Conservation (phyloP, 164 flowering plant species). For the Dillenia turbinata region DNA sequence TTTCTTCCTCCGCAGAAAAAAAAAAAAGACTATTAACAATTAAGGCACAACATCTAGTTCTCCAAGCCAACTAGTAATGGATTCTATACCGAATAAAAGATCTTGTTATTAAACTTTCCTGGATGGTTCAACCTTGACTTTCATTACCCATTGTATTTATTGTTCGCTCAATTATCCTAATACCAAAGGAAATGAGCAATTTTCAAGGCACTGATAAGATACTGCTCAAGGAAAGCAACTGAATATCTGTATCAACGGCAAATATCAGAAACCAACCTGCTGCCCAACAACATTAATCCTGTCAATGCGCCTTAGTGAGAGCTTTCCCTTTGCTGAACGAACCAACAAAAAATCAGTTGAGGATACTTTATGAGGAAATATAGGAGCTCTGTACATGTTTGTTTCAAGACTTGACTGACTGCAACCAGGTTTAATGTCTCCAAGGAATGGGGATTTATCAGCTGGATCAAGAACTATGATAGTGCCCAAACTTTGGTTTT, state of each 20-base stretch:
- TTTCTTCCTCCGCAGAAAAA: too few species aligned
- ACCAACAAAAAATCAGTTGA: conserved; percentile 87
- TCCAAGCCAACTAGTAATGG: too few species aligned
- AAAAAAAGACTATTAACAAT: too few species aligned
- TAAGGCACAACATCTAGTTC: too few species aligned
- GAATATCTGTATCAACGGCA: too few species aligned
- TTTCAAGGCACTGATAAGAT: background rate
- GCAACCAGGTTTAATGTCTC: conserved; percentile 82
- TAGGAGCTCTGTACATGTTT: conserved; percentile 90
- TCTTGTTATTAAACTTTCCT: too few species aligned
- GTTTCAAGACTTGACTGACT: conserved; percentile 84
- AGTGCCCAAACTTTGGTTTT: conserved; percentile 51
- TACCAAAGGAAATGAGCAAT: background rate
- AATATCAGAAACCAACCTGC: conserved; percentile 51
- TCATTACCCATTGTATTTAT: too few species aligned
- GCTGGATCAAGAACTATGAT: conserved; percentile 67
- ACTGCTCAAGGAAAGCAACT: too few species aligned
- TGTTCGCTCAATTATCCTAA: too few species aligned
- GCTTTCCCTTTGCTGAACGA: conserved; percentile 94
- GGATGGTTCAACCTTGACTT: too few species aligned
- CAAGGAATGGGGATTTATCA: conserved; percentile 97
- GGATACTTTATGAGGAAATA: conserved; percentile 77
- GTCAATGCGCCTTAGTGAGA: conserved; percentile 90
- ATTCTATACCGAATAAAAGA: too few species aligned
- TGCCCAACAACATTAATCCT: conserved; percentile 86